These are phyloP conservation scores for Mycena vulgaris DNA, from an alignment of 768 basidiomycete species.

Conservation along the genomic window DNA sequence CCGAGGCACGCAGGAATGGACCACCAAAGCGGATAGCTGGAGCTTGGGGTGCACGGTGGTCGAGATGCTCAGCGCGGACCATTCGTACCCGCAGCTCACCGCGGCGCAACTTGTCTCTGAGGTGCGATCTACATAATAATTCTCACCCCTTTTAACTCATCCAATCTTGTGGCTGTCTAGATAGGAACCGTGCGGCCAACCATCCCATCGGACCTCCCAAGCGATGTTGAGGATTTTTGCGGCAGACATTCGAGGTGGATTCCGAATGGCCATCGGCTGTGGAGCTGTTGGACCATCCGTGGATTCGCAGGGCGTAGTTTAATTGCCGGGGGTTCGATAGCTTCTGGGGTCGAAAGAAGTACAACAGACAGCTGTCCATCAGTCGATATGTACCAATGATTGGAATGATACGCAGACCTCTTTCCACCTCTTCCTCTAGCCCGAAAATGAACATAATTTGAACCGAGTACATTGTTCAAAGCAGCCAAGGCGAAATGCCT, in stretches of 20 bases:
- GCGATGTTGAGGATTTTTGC: not conserved
- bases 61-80: not conserved
- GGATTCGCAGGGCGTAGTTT: not conserved
- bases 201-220: not conserved
- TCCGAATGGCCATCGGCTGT: not conserved
- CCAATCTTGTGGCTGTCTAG: too few species aligned
- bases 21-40: not conserved
- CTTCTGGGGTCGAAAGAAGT: too few species aligned
- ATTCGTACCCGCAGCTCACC: not conserved
- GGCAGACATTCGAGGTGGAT: not conserved
- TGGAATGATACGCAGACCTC: too few species aligned
- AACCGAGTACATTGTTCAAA: too few species aligned
- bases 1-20: not conserved
- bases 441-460: too few species aligned
- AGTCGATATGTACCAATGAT: too few species aligned
- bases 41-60: not conserved
- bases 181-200: not conserved
- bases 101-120: not conserved
- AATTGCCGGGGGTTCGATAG: too few species aligned
- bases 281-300: not conserved
- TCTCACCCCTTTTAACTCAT: not conserved
- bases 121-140: not conserved
- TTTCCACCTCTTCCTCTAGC: too few species aligned
- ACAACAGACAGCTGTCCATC: too few species aligned
- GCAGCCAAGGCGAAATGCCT: too few species aligned